These are phyloP conservation scores for Mucor mucedo DNA, from an alignment of 371 early-diverging fungal species.

Conservation along the genomic window DNA sequence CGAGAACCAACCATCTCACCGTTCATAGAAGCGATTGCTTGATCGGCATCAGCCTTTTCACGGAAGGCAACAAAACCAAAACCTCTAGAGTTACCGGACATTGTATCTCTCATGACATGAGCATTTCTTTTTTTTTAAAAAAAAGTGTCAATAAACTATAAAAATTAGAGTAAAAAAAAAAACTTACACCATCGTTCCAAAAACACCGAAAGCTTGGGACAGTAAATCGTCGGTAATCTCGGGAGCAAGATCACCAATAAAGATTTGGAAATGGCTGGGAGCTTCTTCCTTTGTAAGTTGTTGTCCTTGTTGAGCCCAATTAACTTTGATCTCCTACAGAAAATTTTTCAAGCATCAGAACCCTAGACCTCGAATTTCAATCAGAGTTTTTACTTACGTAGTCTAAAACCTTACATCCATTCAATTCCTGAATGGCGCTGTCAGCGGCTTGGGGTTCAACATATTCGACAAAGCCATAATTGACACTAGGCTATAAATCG, in stretches of 20 bases:
- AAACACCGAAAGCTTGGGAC: constrained; percentile 66
- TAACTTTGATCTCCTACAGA: constrained; percentile 53
- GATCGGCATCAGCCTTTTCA: constrained; percentile 79
- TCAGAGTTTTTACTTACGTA: constrained; percentile 41
- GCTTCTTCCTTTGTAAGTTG: constrained; percentile 59
- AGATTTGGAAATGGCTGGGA: constrained; percentile 78
- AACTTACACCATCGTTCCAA: constrained; percentile 68
- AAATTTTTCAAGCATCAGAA: constrained; percentile 1
- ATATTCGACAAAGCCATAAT: constrained; percentile 92
- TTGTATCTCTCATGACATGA: constrained; percentile 77
- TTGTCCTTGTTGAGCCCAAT: constrained; percentile 54
- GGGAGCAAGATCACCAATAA: constrained; percentile 85
- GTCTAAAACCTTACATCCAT: constrained; percentile 72
- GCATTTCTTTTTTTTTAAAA: constrained; percentile 34
- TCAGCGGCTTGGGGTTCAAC: constrained; percentile 75
- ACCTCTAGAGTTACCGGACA: constrained; percentile 82
- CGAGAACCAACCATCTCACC: constrained; percentile 74
- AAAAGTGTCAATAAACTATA: constrained; percentile 29
- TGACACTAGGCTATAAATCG: constrained; percentile 47
- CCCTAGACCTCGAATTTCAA: not conserved
- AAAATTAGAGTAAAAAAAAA: constrained; percentile 26
- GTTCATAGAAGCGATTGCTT: constrained; percentile 87
- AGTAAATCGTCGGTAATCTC: constrained; percentile 82
- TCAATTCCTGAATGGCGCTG: constrained; percentile 73
- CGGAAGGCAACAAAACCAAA: constrained; percentile 85